Conservation (phyloP, 257 asterid genomes). For the Galeopsis tetrahit region DNA sequence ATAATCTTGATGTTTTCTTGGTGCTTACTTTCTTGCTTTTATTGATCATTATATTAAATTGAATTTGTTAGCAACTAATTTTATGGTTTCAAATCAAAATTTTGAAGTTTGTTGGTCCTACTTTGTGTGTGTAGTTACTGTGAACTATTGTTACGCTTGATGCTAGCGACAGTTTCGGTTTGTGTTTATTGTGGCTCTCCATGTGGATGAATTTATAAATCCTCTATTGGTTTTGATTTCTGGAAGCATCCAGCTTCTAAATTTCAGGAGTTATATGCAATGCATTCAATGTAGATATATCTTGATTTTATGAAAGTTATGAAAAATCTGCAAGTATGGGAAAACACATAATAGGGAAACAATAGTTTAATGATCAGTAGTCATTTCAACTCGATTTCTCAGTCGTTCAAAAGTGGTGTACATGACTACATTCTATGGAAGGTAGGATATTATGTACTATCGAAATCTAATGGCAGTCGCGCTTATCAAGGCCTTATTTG, state of each 20-base stretch:
- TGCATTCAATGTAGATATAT: conserved; percentile 22
- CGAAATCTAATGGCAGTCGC: neutral
- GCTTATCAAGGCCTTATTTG: neutral
- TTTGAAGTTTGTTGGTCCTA: conserved; percentile 8
- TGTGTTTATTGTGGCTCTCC: neutral
- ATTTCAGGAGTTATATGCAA: neutral
- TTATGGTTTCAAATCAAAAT: neutral
- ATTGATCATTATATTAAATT: neutral
- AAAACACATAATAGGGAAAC: neutral
- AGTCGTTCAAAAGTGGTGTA: no score
- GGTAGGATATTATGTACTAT: neutral
- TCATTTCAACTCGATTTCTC: no score
- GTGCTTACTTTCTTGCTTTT: neutral
- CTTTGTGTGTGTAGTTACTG: neutral
- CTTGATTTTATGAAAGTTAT: neutral
- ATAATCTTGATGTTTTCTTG: neutral
- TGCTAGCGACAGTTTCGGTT: neutral
- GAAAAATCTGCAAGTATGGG: neutral
- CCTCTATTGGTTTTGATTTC: neutral
- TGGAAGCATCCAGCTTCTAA: neutral
- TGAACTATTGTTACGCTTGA: neutral
- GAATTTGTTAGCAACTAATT: conserved; percentile 3
- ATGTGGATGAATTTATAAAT: conserved; percentile 3
- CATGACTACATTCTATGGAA: conserved; percentile 13
- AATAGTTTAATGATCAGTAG: neutral